These are phyloP conservation scores for Tolypocladium cylindrosporum DNA, from an alignment of 2,329 filamentous ascomycete genomes.

Conservation along the genomic window DNA sequence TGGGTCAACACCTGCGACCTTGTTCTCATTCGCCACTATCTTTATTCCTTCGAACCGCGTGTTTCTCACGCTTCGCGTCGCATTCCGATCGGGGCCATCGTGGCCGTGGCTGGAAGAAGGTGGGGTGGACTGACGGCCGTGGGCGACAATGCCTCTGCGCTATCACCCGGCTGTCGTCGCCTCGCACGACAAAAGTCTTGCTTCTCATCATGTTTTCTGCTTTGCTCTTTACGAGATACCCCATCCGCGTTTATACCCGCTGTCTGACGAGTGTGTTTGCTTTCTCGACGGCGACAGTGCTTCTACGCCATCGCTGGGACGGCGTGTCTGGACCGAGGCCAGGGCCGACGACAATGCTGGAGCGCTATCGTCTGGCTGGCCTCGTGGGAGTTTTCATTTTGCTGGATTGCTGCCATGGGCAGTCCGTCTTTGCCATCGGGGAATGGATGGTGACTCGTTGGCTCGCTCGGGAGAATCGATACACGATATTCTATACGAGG, in stretches of 20 bases:
- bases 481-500: background rate
- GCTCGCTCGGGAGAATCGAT: background rate
- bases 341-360: conserved; percentile 38
- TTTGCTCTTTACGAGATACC: conserved; percentile 28
- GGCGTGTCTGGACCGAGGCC: conserved; percentile 39
- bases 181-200: background rate
- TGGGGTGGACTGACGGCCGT: background rate
- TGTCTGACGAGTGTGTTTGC: conserved; percentile 27
- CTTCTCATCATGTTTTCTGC: conserved; percentile 8
- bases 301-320: conserved; percentile 46
- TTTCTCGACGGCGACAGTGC: conserved; percentile 44
- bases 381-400: conserved; percentile 34
- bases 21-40: background rate
- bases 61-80: background rate
- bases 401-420: background rate
- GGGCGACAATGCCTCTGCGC: conserved; percentile 3
- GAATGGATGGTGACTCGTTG: too few relatives aligned
- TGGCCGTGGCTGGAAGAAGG: background rate
- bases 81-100: background rate
- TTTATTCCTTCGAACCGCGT: too few relatives aligned
- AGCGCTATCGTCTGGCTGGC: conserved; percentile 40
- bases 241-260: conserved; percentile 34
- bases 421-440: background rate
- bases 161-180: conserved; percentile 3
- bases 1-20: background rate